Evolutionary conservation across 2,329 filamentous ascomycete species (phyloP).

Genomic region (Arthrinium puccinioides): DNA sequence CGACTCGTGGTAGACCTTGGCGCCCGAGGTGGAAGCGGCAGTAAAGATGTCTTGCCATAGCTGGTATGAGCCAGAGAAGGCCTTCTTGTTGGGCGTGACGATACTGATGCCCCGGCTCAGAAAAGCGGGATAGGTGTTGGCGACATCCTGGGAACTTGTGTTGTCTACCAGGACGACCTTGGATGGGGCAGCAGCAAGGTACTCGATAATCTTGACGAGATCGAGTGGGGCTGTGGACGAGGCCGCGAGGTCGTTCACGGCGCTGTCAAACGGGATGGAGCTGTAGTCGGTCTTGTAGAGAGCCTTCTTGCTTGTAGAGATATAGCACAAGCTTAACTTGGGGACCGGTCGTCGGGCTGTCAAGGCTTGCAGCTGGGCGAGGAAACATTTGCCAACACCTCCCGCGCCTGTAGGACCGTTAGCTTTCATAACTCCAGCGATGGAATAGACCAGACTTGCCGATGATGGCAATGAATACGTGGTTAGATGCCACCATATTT

Average conservation of each 20-base stretch:
- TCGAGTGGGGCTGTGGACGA: conserved; percentile 59
- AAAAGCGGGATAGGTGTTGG: conserved; percentile 74
- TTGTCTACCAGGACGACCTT: conserved; percentile 89
- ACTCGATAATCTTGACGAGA: conserved; percentile 64
- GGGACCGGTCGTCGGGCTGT: conserved; percentile 58
- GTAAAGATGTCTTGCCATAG: conserved; percentile 85
- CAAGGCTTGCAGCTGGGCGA: conserved; percentile 69
- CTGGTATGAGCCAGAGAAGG: conserved; percentile 73
- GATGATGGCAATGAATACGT: conserved; percentile 46
- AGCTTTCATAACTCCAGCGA: not conserved
- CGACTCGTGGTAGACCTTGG: conserved; percentile 90
- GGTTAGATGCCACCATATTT: conserved; percentile 36
- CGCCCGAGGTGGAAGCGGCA: conserved; percentile 61
- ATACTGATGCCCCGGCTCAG: conserved; percentile 78
- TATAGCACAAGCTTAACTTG: conserved; percentile 72
- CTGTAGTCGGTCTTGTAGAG: conserved; percentile 69
- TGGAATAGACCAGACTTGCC: conserved; percentile 12
- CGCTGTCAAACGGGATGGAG: conserved; percentile 53
- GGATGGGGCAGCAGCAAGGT: conserved; percentile 69
- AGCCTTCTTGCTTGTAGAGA: conserved; percentile 79
- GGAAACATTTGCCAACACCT: conserved; percentile 87
- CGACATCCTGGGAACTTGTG: conserved; percentile 83
- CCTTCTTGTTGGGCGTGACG: conserved; percentile 98
- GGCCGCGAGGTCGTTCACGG: conserved; percentile 54
- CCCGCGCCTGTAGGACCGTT: conserved; percentile 63